Evolutionary conservation across 768 basidiomycete genomes (phyloP), one percentile per base, ranked within the genome.

Genomic region (Termitomyces sp.): DNA sequence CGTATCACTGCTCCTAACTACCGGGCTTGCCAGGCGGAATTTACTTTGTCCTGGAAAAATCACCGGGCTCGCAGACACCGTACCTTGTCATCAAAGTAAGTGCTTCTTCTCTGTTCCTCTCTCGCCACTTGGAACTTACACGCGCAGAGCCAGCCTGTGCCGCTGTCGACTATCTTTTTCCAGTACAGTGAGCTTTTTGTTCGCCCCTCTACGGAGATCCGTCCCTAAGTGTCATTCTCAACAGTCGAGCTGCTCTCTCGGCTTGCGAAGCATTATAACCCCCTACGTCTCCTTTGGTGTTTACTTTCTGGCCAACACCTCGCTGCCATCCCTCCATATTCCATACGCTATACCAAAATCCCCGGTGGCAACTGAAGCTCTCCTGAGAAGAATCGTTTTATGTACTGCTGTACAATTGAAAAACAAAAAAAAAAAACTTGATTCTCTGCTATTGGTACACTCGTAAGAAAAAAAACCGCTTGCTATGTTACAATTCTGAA

Each of bases 201-300:
- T 48, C n/a, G 10, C 5, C 2, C 34, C 9, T 34, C n/a, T n/a
- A n/a, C n/a, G n/a, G n/a, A n/a, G n/a, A n/a, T 7, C 12, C 34
- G 10, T 12, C 9, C 10, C 5, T 36, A 10, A 37, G 10, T 28
- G 12, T 1, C 7, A 6, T 8, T 47, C 16, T 12, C 13, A 56
- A 5, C 62, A 86, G 85, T 75, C 41, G 75, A 73, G 36, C 71
- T 86, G 8, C 81, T 80, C 73, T 70, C 71, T 9, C 74, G 74
- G 36, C 75, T 86, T 4, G 76, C 77, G 29, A 72, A 64, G 33
- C 82, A 85, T 63, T 86, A 86, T 65, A 82, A 83, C 62, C 84
- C 85, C 0, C 66, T 85, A 46, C 80, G 82, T 24, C 69, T 51
- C 24, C 66, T 82, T 45, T 77, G 72, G 60, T 74, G 72, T 55